Conservation (phyloP, 306 rosid species). For the Citrullus amarus region DNA sequence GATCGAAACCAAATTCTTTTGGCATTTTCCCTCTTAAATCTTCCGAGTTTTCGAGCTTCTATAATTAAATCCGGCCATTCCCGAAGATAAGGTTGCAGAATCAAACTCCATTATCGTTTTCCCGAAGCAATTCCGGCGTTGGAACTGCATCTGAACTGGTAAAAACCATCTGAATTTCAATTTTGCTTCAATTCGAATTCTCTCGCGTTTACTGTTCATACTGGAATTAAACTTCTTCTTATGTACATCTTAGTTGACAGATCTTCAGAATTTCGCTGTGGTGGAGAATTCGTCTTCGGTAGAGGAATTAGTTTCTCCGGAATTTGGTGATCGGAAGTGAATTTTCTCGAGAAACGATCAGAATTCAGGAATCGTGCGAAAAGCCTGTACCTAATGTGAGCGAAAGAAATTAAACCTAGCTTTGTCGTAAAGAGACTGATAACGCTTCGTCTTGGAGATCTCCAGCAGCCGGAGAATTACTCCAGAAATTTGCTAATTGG, state of each 20-base stretch:
- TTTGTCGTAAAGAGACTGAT: conserved; percentile 17
- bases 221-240: not conserved
- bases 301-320: not conserved
- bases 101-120: not conserved
- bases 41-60: not conserved
- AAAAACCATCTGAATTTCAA: not conserved
- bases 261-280: not conserved
- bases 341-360: not conserved
- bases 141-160: not conserved
- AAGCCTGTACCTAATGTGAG: not conserved
- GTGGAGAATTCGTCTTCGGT: not conserved
- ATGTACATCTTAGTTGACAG: not conserved
- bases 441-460: not conserved
- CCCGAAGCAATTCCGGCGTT: not conserved
- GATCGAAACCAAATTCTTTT: conserved; percentile 9
- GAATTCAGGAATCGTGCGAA: not conserved
- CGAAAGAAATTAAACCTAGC: conserved; percentile 15
- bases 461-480: not conserved
- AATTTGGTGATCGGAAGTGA: not conserved
- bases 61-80: not conserved
- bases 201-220: not conserved
- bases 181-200: not conserved
- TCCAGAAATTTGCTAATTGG: not conserved
- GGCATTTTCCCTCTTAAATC: not conserved
- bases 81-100: not conserved